Evolutionary conservation across 1,284 basidiomycete species (phyloP).

Genomic region (Melampsora larici-populina): DNA sequence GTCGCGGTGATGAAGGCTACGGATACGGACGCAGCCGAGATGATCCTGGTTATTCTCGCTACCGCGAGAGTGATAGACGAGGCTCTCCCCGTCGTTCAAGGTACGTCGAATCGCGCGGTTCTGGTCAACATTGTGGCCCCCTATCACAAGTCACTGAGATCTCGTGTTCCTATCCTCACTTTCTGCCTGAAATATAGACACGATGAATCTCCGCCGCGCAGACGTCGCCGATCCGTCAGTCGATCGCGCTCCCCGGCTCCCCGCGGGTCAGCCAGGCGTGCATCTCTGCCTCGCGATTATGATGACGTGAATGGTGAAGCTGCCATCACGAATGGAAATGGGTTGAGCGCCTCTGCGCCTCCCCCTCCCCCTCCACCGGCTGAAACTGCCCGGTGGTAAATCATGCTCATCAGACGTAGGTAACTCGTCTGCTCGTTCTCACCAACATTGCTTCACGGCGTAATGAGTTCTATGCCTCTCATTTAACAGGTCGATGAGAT

Average conservation of each 20-base stretch:
- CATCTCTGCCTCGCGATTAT: constrained; percentile 27
- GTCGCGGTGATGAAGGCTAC: constrained; percentile 44
- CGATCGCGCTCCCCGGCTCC: constrained; percentile 31
- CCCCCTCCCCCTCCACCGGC: constrained; percentile 27
- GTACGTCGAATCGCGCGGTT: neutral
- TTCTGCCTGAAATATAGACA: neutral
- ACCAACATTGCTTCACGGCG: too few species aligned
- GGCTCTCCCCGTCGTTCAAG: constrained; percentile 32
- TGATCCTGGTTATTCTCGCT: constrained; percentile 22
- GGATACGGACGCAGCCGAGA: constrained; percentile 11
- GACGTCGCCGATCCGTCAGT: constrained; percentile 29
- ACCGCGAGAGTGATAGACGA: constrained; percentile 33
- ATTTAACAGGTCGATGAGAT: neutral
- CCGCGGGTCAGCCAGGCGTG: constrained; percentile 16
- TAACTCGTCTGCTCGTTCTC: neutral
- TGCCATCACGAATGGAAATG: constrained; percentile 32
- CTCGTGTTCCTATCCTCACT: neutral
- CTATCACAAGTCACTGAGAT: neutral
- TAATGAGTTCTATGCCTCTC: too few species aligned
- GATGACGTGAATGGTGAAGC: constrained; percentile 26
- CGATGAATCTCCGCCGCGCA: constrained; percentile 30
- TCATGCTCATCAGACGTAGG: neutral
- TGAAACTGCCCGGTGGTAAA: constrained; percentile 40
- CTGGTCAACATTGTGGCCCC: neutral
- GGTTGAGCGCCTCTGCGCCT: constrained; percentile 25